Base-by-base conservation (phyloP, 257 asterid genomes). In the Osmanthus fragrans region DNA sequence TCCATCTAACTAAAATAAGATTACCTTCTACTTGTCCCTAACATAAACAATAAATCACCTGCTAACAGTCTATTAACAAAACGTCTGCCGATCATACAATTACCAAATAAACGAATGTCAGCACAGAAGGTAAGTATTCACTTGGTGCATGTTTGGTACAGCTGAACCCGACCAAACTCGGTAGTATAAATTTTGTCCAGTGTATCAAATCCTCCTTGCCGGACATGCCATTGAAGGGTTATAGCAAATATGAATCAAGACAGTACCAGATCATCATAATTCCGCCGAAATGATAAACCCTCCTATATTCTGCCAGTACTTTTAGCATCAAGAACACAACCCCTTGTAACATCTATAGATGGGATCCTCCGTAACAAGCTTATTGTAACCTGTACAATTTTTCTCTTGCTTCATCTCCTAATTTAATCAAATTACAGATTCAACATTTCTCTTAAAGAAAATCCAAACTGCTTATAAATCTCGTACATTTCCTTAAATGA, bases 31-130 rank as follows among this genome's bases (percentile, higher is more conserved):
- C 33, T 23, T 23, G 12, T 11, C 69, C 69, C 36, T 12, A 25
- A 27, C 13, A n/a, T 56, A 23, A 58, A 58, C 51, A 58, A 23
- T 58, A 23, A 7, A 63, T 63, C 36, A 27, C 34, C 69, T 63
- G 51, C 51, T 12, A 42, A 11, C 21, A 63, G 36, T 63, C 69
- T 63, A 63, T 63, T 63, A 63, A 63, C 69, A 27, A 10, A 63
- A 63, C 29, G 21, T 8, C 19, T 63, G 36, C 19, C 36, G 27
- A 63, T 12, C 69, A 27, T 63, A 63, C 69, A 80, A 74, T 77
- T 74, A 85, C 80, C 78, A 74, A 82, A 85, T 80, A 82, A 82
- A 82, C 47, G 84, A 85, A 82, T 77, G 49, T 36, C 80, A 82
- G 77, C 80, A 79, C 81, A 79, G 8, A 33, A 73, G 71, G 2